Evolutionary conservation across 768 basidiomycete genomes (phyloP), one percentile per base, ranked within the genome.

Genomic region (Tricholoma flavovirens): DNA sequence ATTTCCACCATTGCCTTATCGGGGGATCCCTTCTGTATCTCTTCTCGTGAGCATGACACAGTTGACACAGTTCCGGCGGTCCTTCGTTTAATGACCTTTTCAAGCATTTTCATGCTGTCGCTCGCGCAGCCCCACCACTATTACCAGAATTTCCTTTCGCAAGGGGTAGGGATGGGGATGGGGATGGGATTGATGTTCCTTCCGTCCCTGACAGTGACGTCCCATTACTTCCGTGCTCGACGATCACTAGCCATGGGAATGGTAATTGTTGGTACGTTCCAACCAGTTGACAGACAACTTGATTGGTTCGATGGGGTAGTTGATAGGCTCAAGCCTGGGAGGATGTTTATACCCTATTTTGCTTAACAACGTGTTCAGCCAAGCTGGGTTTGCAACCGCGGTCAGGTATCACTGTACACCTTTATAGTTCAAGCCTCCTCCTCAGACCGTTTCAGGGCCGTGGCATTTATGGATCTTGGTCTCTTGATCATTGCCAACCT

Each of bases 121-220:
- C 66, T 82, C 4, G 71, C 69, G 0, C 67, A 79, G 56, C 78
- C 78, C 0, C 69, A 76, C 43, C 71, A 77, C 52, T 79, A 75
- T 62, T 81, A 79, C 53, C 80, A 82, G 59, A 71, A 76, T 15
- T 78, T 83, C 59, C 71, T 85, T 2, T 70, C 79, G 0, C 82
- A 85, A 68, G 82, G 80, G 0, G 66, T 84, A 6, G 82, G 79
- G 0, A 77, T 79, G 71, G 83, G 83, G 0, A 64, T 83, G 15
- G 81, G 82, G 19, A 76, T 78, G 70, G 83, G 83, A 1, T 59
- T 83, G 33, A 71, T 82, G 59, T 83, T 82, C 62, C 59, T 83
- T 1, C 83, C 83, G 0, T 72, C 77, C 7, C 62, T 82, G 22
- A 74, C 77, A 12, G 71, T 83, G n/a, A 71, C 78, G 6, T 76